Base-by-base conservation (phyloP, 2,329 filamentous ascomycete genomes). In the Lecanicillium sp. region DNA sequence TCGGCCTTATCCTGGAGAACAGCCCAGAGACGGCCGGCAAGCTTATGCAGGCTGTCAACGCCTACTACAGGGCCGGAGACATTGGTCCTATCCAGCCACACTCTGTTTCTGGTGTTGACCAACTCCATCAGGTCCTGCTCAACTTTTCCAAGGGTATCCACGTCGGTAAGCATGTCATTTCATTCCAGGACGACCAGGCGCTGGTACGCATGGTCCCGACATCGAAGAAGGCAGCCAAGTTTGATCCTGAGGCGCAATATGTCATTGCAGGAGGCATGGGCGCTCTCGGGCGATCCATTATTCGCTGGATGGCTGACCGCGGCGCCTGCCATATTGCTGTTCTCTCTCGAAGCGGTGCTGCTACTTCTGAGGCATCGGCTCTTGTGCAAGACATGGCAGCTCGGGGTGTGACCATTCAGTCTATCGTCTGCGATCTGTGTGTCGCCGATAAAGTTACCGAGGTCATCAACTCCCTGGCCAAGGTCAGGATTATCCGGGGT, bases 141-240 rank as follows among this genome's bases (percentile, higher is more conserved):
- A 57, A 60, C 17, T 59, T 70, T 60, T 65, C 68, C 42, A 58
- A 53, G 19, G 65, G 67, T 1, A 54, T 58, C 5, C 66, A 67
- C 40, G 61, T 63, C 3, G 69, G 67, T 0, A 71, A 71, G 40
- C 60, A 68, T 15, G 59, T 69, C 5, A 39, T 65, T 3, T 46
- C 52, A 9, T 53, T 54, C 21, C 17, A 47, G 14, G 29, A 48
- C 10, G 52, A 52, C 4, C 48, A 53, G 37, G 36, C 53, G 29
- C 50, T 56, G 4, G 50, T 59, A 43, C 59, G 61, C 14, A 56
- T 56, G 47, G 44, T 41, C 17, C 27, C 49, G 8, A 41, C 27
- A 12, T 53, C 51, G 39, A 51, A 15, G 48, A 5, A 10, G 7
- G 21, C n/a, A 20, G 33, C 12, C 27, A 41, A 51, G 20, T 44